phyloP scores from a whole-genome alignment of 2,329 filamentous ascomycete genomes.

The Penicillium crustosum region DNA sequence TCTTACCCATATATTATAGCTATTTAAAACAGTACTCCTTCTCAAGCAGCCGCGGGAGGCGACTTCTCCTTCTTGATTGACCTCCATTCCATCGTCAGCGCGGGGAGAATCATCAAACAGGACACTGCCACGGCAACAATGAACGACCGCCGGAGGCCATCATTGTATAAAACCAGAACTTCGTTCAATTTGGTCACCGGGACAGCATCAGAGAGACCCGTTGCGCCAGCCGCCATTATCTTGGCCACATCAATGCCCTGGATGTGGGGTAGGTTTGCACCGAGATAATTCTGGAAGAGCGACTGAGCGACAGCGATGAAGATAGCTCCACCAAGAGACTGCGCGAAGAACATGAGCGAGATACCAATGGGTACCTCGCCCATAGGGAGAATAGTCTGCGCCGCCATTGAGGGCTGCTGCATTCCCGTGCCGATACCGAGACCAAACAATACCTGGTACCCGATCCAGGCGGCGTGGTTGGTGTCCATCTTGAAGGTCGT shows the following conservation, averaged over 20 bases:
- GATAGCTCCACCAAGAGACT: slow-evolving; percentile 22
- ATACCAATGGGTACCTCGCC: slow-evolving; percentile 20
- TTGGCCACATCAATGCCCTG: slow-evolving; percentile 12
- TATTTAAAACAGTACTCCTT: neutral
- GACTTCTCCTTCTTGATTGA: slow-evolving; percentile 15
- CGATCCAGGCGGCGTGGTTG: slow-evolving; percentile 20
- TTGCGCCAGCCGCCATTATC: slow-evolving; percentile 16
- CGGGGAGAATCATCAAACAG: slow-evolving; percentile 12
- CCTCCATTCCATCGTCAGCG: slow-evolving; percentile 17
- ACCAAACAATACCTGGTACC: slow-evolving; percentile 23
- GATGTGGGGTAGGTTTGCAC: slow-evolving; percentile 9
- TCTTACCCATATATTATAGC: neutral
- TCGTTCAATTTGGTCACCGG: slow-evolving; percentile 13
- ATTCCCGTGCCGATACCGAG: slow-evolving; percentile 19
- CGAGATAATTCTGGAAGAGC: slow-evolving; percentile 20
- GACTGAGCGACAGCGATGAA: slow-evolving; percentile 21
- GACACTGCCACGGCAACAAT: slow-evolving; percentile 17
- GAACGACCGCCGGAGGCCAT: slow-evolving; percentile 15
- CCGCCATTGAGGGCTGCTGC: slow-evolving; percentile 21
- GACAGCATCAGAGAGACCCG: slow-evolving; percentile 8
- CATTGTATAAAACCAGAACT: slow-evolving; percentile 19
- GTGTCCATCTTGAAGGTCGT: slow-evolving; percentile 19
- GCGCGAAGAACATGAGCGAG: slow-evolving; percentile 21
- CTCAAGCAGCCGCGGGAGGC: neutral
- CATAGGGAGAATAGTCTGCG: slow-evolving; percentile 16